Conservation (phyloP, 192 early-diverging fungal genomes). For the Allomyces arbusculus region DNA sequence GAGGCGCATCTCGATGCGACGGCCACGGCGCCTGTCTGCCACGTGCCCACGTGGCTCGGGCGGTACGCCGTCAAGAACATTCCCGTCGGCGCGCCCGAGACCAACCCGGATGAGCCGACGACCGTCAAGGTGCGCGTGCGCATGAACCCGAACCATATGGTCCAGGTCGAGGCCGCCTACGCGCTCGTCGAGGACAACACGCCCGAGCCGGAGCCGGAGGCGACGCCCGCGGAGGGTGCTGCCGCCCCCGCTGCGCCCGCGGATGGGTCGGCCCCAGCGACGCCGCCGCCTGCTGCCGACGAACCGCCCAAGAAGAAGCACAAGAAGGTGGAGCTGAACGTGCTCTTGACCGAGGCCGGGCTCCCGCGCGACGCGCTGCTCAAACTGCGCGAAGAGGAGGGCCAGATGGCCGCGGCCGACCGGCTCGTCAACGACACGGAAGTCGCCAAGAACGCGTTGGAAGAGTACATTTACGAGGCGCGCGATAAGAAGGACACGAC, state of each 20-base stretch:
- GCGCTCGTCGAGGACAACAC: slow-evolving; percentile 43
- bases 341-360: slow-evolving; percentile 38
- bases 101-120: slow-evolving; percentile 35
- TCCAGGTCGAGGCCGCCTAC: slow-evolving; percentile 63
- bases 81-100: slow-evolving; percentile 23
- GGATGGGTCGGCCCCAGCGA: slow-evolving; percentile 1
- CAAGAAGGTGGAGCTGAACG: slow-evolving; percentile 63
- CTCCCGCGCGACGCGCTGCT: slow-evolving; percentile 33
- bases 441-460: slow-evolving; percentile 78
- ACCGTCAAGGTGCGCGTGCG: slow-evolving; percentile 81
- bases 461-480: slow-evolving; percentile 96
- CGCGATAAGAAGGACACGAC: slow-evolving; percentile 64
- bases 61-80: slow-evolving; percentile 73
- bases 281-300: slow-evolving; percentile 4
- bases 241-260: slow-evolving; percentile 5
- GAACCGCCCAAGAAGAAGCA: slow-evolving; percentile 78
- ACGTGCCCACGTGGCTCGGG: slow-evolving; percentile 55
- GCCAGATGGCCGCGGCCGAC: slow-evolving; percentile 63
- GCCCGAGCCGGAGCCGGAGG: slow-evolving; percentile 5
- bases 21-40: slow-evolving; percentile 50
- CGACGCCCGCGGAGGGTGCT: slow-evolving; percentile 10
- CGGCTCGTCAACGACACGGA: slow-evolving; percentile 84
- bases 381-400: slow-evolving; percentile 57
- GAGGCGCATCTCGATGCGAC: slow-evolving; percentile 56
- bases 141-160: slow-evolving; percentile 65